phyloP scores from a whole-genome alignment of 441 rosid species.

The Jatropha multifida region DNA sequence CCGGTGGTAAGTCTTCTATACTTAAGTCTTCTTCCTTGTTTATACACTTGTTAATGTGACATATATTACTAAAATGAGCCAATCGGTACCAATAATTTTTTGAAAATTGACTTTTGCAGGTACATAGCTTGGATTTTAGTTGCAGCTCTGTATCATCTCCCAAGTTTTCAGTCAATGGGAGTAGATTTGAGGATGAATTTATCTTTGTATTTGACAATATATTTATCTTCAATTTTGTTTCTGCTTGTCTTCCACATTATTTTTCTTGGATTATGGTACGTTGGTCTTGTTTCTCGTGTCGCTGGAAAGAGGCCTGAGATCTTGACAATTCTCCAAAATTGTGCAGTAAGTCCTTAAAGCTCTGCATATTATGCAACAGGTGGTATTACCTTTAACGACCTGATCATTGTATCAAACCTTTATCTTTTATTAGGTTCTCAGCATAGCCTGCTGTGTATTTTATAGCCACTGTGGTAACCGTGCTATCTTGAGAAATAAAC shows the following conservation, averaged over 20 bases:
- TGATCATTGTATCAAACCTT: constrained; percentile 16
- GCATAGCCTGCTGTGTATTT: constrained; percentile 96
- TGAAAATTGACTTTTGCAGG: constrained; percentile 45
- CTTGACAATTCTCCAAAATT: constrained; percentile 89
- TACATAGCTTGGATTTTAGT: constrained; percentile 97
- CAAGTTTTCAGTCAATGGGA: constrained; percentile 99
- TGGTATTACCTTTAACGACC: not conserved
- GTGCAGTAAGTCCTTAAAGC: constrained; percentile 65
- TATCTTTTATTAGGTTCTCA: constrained; percentile 66
- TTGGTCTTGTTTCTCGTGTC: constrained; percentile 95
- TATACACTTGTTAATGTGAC: not conserved
- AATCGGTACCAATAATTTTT: not conserved
- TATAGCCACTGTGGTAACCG: constrained; percentile 98
- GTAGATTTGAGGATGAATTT: constrained; percentile 99
- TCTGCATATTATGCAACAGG: not conserved
- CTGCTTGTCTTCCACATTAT: constrained; percentile 91
- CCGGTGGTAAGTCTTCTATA: constrained; percentile 64
- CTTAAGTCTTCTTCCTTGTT: not conserved
- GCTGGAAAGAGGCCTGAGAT: constrained; percentile 95
- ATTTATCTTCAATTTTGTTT: constrained; percentile 81
- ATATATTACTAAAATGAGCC: not conserved
- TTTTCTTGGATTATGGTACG: constrained; percentile 86
- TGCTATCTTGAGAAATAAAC: constrained; percentile 66
- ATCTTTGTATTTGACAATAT: constrained; percentile 89
- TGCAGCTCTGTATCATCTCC: constrained; percentile 98